These are phyloP conservation scores for Coemansia brasiliensis DNA, from an alignment of 192 early-diverging fungal species.

Conservation along the genomic window DNA sequence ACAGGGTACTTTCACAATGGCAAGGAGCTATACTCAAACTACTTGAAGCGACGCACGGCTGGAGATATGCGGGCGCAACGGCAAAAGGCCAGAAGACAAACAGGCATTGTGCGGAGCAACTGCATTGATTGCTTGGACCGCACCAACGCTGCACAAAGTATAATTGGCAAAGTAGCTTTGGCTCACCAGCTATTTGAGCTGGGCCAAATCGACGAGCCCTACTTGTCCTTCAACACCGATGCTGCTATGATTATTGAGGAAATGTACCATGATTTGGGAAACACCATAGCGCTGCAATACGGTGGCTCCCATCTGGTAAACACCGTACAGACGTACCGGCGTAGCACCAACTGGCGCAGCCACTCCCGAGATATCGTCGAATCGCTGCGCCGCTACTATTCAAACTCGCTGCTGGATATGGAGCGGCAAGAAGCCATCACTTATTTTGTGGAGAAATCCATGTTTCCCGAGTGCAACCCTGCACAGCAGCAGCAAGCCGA, in stretches of 20 bases:
- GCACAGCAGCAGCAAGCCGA: slow-evolving; percentile 3
- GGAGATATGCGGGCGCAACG: slow-evolving; percentile 43
- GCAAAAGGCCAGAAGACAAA: slow-evolving; percentile 50
- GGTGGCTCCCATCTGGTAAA: slow-evolving; percentile 98
- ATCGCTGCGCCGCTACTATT: slow-evolving; percentile 86
- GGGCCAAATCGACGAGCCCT: slow-evolving; percentile 76
- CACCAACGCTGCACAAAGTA: slow-evolving; percentile 95
- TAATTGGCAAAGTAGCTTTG: slow-evolving; percentile 91
- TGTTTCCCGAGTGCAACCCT: slow-evolving; percentile 27
- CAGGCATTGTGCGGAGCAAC: slow-evolving; percentile 90
- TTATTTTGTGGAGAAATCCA: slow-evolving; percentile 64
- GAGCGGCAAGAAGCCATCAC: slow-evolving; percentile 98
- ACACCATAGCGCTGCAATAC: slow-evolving; percentile 94
- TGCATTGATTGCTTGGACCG: slow-evolving; percentile 98
- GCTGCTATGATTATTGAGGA: slow-evolving; percentile 89
- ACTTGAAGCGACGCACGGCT: slow-evolving; percentile 18
- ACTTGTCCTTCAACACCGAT: slow-evolving; percentile 89
- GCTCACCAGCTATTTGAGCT: slow-evolving; percentile 90
- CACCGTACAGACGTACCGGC: slow-evolving; percentile 96
- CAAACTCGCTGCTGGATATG: slow-evolving; percentile 91
- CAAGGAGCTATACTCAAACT: slow-evolving; percentile 59
- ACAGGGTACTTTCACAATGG: slow-evolving; percentile 96
- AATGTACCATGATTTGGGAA: slow-evolving; percentile 98
- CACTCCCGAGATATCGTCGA: slow-evolving; percentile 97
- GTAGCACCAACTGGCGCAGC: slow-evolving; percentile 91